Evolutionary conservation across 768 basidiomycete species (phyloP), one percentile per base, ranked within the genome.

Genomic region (Paxillus ammoniavirescens): DNA sequence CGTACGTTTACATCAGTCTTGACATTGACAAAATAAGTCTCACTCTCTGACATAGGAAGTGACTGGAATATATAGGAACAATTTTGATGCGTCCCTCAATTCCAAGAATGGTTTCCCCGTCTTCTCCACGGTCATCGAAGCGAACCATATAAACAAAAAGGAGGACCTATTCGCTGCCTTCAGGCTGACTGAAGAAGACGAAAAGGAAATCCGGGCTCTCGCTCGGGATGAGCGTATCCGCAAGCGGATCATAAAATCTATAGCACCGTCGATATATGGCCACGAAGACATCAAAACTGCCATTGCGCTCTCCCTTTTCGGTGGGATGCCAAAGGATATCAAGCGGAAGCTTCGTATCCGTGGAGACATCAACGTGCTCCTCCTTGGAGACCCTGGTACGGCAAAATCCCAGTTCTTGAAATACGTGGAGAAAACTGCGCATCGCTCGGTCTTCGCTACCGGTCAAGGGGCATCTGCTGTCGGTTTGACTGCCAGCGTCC

Each of bases 221-320:
- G 85, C 92, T 4, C 84, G 86, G 18, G 96, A 98, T 65, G 93
- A 94, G 50, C 89, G 97, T 48, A 96, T 99, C 61, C 85, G 92
- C 58, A 98, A 97, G 72, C 87, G 97, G 23, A 96, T 99, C 68
- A 83, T 98, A 75, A 99, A 99, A 72, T 97, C 93, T 12, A 97
- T 99, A 53, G 97, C 97, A 2, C 97, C 97, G 0, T 97, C 94
- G 36, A 98, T 99, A 71, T 99, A 98, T 62, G 97, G 97, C 4
- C 97, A 99, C 69, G 97, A 98, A 68, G 90, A 98, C 68, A 98
- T 99, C 79, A 98, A 98, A 74, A 97, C 96, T 0, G 97, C 94
- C 30, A 77, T 99, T 59, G 95, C 97, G 1, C 81, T 99, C 47
- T 93, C 93, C 1, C 84, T 99, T 36, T 98, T 99, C 57, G 87